A percentile compares a stretch with the other conserved stretches of the same genome.
Evolutionary conservation across 2,329 filamentous ascomycete species (phyloP).

Genomic region (Ceratocystis alfenasii): DNA sequence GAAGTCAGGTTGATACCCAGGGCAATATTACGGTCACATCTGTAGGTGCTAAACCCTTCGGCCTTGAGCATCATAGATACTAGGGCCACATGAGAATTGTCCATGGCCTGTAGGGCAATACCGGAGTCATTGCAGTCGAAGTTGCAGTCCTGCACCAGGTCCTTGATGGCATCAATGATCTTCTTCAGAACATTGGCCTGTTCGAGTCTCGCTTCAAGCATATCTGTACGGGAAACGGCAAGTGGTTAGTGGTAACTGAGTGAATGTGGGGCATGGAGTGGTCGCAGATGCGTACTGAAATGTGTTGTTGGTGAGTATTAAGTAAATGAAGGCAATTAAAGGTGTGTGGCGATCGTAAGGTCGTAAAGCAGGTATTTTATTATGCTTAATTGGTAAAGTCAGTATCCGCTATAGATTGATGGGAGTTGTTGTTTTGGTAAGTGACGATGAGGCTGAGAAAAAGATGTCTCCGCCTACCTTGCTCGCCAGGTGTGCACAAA

Average conservation of each 20-base stretch:
- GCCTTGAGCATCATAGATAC: constrained; percentile 98
- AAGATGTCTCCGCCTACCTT: neutral
- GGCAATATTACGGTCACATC: constrained; percentile 97
- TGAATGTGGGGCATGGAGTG: neutral
- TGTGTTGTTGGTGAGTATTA: constrained; percentile 10
- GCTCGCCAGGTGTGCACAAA: neutral
- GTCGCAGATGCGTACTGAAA: constrained; percentile 16
- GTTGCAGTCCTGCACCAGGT: constrained; percentile 98
- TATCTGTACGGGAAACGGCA: constrained; percentile 30
- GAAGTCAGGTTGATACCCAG: constrained; percentile 95
- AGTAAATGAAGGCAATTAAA: neutral
- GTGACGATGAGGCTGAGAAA: neutral
- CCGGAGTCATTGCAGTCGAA: constrained; percentile 99
- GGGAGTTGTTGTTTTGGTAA: neutral
- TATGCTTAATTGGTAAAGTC: neutral
- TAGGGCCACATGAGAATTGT: constrained; percentile 97
- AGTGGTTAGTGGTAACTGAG: constrained; percentile 9
- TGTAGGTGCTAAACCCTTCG: constrained; percentile 86
- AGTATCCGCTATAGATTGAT: neutral
- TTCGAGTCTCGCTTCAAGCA: constrained; percentile 96
- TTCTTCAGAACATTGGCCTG: constrained; percentile 93
- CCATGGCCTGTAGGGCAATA: constrained; percentile 97
- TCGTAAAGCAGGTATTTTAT: constrained; percentile 1
- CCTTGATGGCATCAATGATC: constrained; percentile 98
- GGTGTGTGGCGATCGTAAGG: neutral